Base-by-base conservation (phyloP, 2,329 filamentous ascomycete genomes). In the Mariannaea elegans region DNA sequence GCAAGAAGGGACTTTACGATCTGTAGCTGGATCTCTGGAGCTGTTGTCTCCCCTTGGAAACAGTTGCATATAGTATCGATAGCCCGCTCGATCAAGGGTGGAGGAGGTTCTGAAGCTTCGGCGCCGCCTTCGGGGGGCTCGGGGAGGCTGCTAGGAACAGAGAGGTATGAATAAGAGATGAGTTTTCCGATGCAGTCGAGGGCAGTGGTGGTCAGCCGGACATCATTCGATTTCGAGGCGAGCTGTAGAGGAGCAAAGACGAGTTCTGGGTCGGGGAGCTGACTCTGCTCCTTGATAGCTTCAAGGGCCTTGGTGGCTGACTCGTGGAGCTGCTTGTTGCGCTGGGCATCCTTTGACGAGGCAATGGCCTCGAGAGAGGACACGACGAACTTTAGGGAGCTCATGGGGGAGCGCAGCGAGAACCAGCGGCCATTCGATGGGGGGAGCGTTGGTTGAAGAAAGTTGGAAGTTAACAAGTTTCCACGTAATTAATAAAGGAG, bases 61-160 rank as follows among this genome's bases (percentile, higher is more conserved):
- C 95, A 99, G 74, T 98, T 94, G 82, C 95, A 99, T 82, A 99
- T 99, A 32, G 95, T 97, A 78, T 99, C 96, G 72, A 99, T 99
- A 59, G 96, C 95, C 65, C 94, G 87, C 79, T 99, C 96, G 73
- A 99, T 99, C 66, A 99, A 83, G 14, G 94, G 94, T 4, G 90
- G 82, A 59, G 76, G 72, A 42, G 70, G 67, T 47, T 75, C 71
- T 59, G 71, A 69, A 39, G 70, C 65, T 46, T 75, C 71, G 59
- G 71, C 70, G 41, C 76, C 77, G 65, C 82, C 78, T 65, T 81
- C 76, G 55, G 77, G 64, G 70, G 58, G 70, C 45, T 80, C 78
- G 64, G 67, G 55, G 58, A 57, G 59, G 44, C 56, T 79, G 50
- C 81, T 82, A 32, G 89, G 86, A 48, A 92, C 87, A 47, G 94